These are phyloP conservation scores for Castanea mollissima DNA, from an alignment of 306 rosid species.

Conservation along the genomic window DNA sequence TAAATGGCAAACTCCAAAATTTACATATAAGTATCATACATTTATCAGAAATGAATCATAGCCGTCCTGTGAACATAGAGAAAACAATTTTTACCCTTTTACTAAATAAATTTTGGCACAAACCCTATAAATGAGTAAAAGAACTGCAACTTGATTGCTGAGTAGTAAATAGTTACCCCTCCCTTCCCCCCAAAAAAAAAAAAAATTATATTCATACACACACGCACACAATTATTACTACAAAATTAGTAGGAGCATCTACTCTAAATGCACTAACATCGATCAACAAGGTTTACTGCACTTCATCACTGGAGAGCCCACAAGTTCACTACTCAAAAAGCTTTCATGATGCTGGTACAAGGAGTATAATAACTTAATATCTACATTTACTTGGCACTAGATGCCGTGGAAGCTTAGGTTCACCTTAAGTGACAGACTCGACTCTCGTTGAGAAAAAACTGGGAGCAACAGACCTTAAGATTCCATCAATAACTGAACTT, in stretches of 20 bases:
- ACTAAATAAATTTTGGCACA: background rate
- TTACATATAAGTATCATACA: background rate
- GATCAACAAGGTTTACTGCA: background rate
- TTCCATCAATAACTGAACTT: constrained; percentile 56
- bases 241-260: background rate
- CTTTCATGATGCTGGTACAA: background rate
- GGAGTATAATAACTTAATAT: background rate
- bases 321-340: background rate
- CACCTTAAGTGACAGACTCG: background rate
- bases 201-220: background rate
- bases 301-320: background rate
- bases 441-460: background rate
- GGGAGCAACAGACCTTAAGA: no score
- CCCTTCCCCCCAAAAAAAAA: background rate
- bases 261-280: background rate
- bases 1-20: background rate
- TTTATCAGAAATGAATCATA: background rate
- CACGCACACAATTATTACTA: background rate
- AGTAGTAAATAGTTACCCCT: background rate
- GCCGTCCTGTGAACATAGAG: background rate
- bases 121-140: background rate
- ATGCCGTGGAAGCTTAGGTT: background rate
- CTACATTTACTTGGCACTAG: background rate
- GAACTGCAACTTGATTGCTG: background rate
- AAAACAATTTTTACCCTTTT: background rate